A percentile compares a stretch with the other conserved stretches of the same genome.
Evolutionary conservation across 441 rosid species (phyloP).

Genomic region (Corymbia calophylla): DNA sequence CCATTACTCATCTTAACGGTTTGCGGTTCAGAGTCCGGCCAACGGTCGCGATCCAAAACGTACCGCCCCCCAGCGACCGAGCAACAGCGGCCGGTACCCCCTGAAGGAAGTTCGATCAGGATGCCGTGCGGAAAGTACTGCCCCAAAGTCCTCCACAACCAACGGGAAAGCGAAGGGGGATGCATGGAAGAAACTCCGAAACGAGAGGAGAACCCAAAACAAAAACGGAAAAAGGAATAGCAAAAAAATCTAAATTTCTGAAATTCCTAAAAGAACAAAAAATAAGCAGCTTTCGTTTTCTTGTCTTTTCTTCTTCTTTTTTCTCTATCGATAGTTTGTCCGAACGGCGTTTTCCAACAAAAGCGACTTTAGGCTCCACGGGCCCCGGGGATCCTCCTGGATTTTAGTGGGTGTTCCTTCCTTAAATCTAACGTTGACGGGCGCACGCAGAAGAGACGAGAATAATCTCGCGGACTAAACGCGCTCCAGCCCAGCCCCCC

Average conservation of each 20-base stretch:
- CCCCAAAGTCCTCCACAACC: background rate
- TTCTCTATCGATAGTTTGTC: background rate
- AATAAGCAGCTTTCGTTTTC: too few species aligned
- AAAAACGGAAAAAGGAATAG: background rate
- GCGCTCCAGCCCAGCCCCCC: background rate
- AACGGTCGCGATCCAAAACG: background rate
- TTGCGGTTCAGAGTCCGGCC: too few species aligned
- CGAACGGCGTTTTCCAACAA: background rate
- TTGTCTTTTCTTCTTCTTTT: accelerated
- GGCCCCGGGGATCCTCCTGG: background rate
- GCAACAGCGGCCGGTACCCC: background rate
- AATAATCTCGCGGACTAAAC: background rate
- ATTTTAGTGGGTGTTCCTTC: background rate
- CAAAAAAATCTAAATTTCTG: background rate
- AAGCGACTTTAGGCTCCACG: background rate
- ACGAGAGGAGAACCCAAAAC: background rate
- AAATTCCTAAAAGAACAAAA: background rate
- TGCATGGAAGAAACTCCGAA: too few species aligned
- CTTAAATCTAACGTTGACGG: background rate
- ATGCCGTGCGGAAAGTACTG: background rate
- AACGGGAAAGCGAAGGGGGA: background rate
- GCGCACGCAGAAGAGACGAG: background rate
- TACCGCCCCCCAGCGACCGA: background rate
- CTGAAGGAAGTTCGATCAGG: background rate
- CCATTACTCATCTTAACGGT: too few species aligned